phyloP scores from a whole-genome alignment of 2,329 filamentous ascomycete species.

The Byssothecium circinans region DNA sequence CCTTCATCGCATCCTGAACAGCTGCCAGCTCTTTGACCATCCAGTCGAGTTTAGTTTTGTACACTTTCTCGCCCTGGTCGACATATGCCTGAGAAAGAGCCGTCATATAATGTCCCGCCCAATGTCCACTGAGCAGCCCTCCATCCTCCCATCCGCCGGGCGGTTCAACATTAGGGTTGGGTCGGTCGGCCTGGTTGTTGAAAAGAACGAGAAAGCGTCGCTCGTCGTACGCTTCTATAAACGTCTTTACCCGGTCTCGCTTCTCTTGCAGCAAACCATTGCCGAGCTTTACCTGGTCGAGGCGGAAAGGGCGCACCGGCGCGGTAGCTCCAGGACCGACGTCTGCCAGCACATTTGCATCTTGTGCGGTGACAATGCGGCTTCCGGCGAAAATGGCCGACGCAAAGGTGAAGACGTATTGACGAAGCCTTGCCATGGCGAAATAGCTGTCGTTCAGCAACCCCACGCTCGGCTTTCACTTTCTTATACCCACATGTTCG shows the following conservation, averaged over 20 bases:
- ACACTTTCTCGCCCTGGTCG: conserved; percentile 10
- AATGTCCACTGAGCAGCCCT: conserved; percentile 16
- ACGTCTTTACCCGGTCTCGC: conserved; percentile 13
- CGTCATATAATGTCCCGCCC: conserved; percentile 17
- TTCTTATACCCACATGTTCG: neutral
- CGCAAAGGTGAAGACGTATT: neutral
- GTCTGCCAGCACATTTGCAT: neutral
- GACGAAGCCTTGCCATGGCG: neutral
- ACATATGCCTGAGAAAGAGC: conserved; percentile 17
- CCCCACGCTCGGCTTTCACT: neutral
- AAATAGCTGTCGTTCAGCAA: neutral
- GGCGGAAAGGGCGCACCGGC: conserved; percentile 15
- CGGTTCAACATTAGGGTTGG: conserved; percentile 12
- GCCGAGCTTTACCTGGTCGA: conserved; percentile 18
- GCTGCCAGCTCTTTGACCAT: conserved; percentile 15
- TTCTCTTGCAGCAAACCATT: conserved; percentile 16
- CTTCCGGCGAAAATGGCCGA: neutral
- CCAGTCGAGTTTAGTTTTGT: conserved; percentile 18
- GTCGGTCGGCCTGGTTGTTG: conserved; percentile 18
- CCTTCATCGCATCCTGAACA: conserved; percentile 13
- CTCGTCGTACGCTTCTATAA: conserved; percentile 14
- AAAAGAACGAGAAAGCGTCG: conserved; percentile 18
- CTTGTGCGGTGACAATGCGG: neutral
- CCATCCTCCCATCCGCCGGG: conserved; percentile 19
- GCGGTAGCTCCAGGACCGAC: conserved; percentile 8